Evolutionary conservation across 805 yeast genomes (phyloP), one percentile per base, ranked within the genome.

Genomic region (Ogataea wickerhamii): DNA sequence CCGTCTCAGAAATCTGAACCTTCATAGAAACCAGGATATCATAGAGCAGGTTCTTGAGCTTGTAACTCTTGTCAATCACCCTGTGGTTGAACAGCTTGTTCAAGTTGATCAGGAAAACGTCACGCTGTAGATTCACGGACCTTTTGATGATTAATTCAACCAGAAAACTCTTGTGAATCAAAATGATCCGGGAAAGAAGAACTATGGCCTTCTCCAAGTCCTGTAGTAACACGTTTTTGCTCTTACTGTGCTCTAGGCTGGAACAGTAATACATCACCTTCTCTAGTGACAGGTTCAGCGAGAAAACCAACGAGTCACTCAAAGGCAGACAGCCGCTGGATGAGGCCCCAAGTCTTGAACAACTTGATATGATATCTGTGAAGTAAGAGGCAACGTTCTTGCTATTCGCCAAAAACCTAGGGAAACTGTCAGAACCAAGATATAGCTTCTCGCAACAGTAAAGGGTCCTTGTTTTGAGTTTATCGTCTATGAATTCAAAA

Each of bases 11-110:
- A 4, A 63, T 56, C 25, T 53, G 49, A 14, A 55, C 43, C 52
- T 78, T 79, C 50, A 78, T 61, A 1, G 82, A 70, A 7, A 78
- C 58, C 24, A 80, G 58, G 38, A 79, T 67, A 51, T 80, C 87
- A 52, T 79, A 78, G 1, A 80, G 59, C 44, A 80, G 56, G 35
- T 79, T 78, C 45, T 71, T 70, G 36, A 80, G 53, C 44, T 73
- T 78, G 18, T 70, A 72, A 45, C 73, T 64, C 25, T 60, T 50
- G 32, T 65, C 55, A 49, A 79, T 63, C 21, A 69, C 61, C 4
- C 62, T 52, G 8, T 75, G 66, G 31, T 70, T 65, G 41, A 76
- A 63, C 12, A 80, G 47, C 8, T 61, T 60, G 8, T 73, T 66
- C 51, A 79, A 56, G 41, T 70, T 71, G 44, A 67, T 64, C 42